Conservation (phyloP, 768 basidiomycete genomes). For the Sporobolomyces roseus region DNA sequence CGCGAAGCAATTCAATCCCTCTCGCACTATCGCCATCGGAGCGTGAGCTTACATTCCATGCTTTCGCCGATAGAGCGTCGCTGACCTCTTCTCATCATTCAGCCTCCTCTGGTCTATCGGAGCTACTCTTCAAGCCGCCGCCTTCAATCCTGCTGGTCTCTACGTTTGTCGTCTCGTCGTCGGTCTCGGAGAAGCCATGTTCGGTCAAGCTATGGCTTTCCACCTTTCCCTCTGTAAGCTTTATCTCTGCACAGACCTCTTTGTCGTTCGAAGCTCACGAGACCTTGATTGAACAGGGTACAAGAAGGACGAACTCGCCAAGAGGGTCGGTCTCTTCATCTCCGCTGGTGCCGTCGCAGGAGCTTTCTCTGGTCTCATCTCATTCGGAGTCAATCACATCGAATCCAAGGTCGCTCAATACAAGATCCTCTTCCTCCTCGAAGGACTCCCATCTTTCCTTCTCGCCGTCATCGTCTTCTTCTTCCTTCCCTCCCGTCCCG, state of each 20-base stretch:
- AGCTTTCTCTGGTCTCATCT: conserved; percentile 26
- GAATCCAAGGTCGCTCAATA: conserved; percentile 31
- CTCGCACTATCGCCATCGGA: conserved; percentile 49
- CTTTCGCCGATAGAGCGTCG: no score
- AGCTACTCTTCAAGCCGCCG: conserved; percentile 49
- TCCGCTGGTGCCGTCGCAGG: conserved; percentile 31
- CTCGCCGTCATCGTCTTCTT: conserved; percentile 50
- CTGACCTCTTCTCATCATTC: no score
- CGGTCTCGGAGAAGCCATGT: conserved; percentile 48
- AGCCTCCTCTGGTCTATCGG: conserved; percentile 51
- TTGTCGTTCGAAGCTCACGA: no score
- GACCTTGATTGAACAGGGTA: no score
- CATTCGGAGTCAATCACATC: conserved; percentile 46
- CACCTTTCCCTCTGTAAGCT: conserved; percentile 41
- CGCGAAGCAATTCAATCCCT: conserved; percentile 48
- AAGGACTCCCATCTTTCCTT: conserved; percentile 49
- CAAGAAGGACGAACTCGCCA: conserved; percentile 49
- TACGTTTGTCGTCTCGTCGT: conserved; percentile 50
- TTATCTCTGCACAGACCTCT: no score
- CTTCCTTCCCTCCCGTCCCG: conserved; percentile 51
- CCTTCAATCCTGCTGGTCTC: conserved; percentile 47
- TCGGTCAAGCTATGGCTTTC: conserved; percentile 43
- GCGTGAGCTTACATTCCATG: no score
- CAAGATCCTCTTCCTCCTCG: conserved; percentile 52
- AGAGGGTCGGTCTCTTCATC: conserved; percentile 52